phyloP scores from a whole-genome alignment of 805 yeast species.

The Danielia oregonensis region DNA sequence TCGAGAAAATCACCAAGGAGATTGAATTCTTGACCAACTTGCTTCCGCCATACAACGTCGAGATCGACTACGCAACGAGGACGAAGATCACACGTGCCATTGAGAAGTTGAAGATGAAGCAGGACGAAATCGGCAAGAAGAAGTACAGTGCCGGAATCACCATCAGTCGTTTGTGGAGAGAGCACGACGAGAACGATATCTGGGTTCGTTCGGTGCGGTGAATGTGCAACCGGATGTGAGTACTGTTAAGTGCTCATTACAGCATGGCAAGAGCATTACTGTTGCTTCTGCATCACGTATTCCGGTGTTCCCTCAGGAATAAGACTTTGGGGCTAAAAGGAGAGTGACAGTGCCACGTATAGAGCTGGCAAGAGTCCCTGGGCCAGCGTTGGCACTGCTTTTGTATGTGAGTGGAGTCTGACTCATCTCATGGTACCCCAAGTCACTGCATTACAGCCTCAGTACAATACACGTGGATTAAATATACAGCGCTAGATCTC shows the following conservation, averaged over 20 bases:
- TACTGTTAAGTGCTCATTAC: background rate
- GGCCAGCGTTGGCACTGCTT: too few relatives aligned
- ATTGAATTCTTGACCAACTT: conserved; percentile 33
- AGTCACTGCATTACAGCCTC: too few relatives aligned
- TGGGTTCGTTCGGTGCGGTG: conserved; percentile 40
- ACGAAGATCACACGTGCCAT: conserved; percentile 38
- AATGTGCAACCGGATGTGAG: too few relatives aligned
- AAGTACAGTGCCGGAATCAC: conserved; percentile 40
- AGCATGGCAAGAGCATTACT: background rate
- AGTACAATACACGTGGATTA: background rate
- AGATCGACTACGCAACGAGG: conserved; percentile 39
- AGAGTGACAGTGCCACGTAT: too few relatives aligned
- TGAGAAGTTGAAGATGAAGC: conserved; percentile 34
- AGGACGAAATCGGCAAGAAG: conserved; percentile 40
- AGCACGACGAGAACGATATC: conserved; percentile 37
- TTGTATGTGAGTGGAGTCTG: too few relatives aligned
- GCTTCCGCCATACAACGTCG: conserved; percentile 43
- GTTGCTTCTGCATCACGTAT: too few relatives aligned
- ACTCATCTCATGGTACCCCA: too few relatives aligned
- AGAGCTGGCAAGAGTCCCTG: too few relatives aligned
- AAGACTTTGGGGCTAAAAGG: too few relatives aligned
- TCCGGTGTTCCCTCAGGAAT: too few relatives aligned
- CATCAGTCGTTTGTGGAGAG: conserved; percentile 42
- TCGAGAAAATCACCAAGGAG: conserved; percentile 39
- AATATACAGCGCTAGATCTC: too few relatives aligned